Evolutionary conservation across 164 flowering plant species (phyloP), one percentile per base, ranked within the genome.

Genomic region (Liquidambar formosana): DNA sequence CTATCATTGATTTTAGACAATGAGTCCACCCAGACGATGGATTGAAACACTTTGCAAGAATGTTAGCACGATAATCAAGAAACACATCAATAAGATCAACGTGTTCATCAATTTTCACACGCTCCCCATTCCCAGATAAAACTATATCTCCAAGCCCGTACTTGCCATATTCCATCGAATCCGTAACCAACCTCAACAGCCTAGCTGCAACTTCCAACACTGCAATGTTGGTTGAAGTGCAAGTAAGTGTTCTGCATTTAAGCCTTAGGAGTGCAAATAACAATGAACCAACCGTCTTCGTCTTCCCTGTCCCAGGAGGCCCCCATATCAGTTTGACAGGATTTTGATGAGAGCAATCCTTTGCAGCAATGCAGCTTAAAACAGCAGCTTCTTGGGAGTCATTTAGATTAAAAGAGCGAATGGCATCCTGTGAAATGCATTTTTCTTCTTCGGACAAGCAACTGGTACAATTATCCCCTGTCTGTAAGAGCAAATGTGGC

Each of bases 281-380:
- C 18, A 85, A 44, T 8, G 75, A 12, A 49, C 66, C 67, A 3
- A 77, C 65, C 0, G 82, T 86, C 25, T 75, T 82, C 15, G 90
- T 86, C 65, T 86, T 86, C n/a, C 90, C 90, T 4, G 90, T 84
- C 28, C 90, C 88, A 0, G 90, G 88, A 44, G 90, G 90, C 0
- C 90, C 88, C 88, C 88, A 84, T 25, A 84, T 81, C 14, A 86
- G 73, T 72, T 81, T 72, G 10, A 86, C 75, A 0, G 62, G 64
- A 51, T 47, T 75, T 23, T 46, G 59, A 54, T 84, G 86, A 41
- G 22, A 3, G 57, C 86, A 81, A 5, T 58, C 46, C 45, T 61
- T 73, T 22, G 62, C 14, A 5, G 43, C 67, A 13, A 86, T 27
- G 48, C 81, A 78, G 41, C 68, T 73, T 27, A 68, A 38, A 62